These are phyloP conservation scores for Jaenimonas drosophilae DNA, from an alignment of 208 protist species.

Conservation along the genomic window DNA sequence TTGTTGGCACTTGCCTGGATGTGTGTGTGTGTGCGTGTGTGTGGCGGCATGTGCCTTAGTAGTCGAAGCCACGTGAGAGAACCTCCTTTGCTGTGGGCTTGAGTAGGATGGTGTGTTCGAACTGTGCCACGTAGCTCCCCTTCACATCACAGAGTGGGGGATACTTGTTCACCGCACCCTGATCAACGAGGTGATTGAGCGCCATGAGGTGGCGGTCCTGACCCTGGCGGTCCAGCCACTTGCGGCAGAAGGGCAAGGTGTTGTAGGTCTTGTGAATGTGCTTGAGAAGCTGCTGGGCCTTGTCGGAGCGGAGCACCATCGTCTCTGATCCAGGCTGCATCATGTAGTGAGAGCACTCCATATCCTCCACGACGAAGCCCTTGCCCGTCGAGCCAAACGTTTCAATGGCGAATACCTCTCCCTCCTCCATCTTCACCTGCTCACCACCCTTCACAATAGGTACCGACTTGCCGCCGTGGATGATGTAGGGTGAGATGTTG, in stretches of 20 bases:
- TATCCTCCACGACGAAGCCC: conserved; percentile 92
- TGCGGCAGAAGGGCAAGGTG: conserved; percentile 97
- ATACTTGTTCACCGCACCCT: conserved; percentile 91
- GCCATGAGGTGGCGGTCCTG: conserved; percentile 86
- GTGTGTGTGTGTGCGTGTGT: not conserved
- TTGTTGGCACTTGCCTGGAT: conserved; percentile 1
- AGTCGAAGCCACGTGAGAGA: conserved; percentile 94
- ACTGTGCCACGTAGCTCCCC: conserved; percentile 97
- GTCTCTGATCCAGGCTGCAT: conserved; percentile 73
- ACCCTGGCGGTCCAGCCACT: conserved; percentile 95
- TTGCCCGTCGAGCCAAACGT: conserved; percentile 99
- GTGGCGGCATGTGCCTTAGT: conserved; percentile 45
- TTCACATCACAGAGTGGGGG: conserved; percentile 95
- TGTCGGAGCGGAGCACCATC: conserved; percentile 64
- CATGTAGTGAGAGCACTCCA: conserved; percentile 99
- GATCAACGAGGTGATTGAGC: conserved; percentile 79
- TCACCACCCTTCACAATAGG: conserved; percentile 96
- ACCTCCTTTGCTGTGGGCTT: conserved; percentile 95
- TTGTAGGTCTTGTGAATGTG: conserved; percentile 90
- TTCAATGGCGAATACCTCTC: conserved; percentile 99
- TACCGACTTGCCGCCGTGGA: conserved; percentile 99
- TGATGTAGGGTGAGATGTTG: conserved; percentile 95
- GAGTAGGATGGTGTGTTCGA: conserved; percentile 95
- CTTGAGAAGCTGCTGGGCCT: conserved; percentile 87
- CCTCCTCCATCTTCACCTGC: conserved; percentile 91